Conservation (phyloP, 257 asterid genomes). For the Solanum dulcamara region DNA sequence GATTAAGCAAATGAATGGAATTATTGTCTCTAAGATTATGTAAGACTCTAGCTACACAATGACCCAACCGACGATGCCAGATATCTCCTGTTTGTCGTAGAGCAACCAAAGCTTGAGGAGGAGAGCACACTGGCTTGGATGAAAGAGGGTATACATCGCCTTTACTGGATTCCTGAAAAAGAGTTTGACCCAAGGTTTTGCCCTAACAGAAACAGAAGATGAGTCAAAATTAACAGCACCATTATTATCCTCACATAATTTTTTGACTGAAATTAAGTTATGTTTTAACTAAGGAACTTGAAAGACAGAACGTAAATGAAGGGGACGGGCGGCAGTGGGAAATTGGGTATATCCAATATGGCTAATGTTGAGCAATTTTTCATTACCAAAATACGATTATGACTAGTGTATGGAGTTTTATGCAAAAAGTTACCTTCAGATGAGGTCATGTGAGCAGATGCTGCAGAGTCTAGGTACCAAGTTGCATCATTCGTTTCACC, state of each 20-base stretch:
- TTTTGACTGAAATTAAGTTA: too few relatives aligned
- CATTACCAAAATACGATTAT: not conserved
- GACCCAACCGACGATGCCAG: not conserved
- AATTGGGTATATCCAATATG: not conserved
- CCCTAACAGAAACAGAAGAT: not conserved
- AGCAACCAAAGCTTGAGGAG: not conserved
- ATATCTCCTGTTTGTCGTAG: not conserved
- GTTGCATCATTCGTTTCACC: not conserved
- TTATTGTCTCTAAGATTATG: too few relatives aligned
- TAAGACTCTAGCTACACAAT: too few relatives aligned
- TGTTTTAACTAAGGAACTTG: not conserved
- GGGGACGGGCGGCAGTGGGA: too few relatives aligned
- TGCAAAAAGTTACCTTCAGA: not conserved
- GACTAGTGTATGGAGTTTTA: not conserved
- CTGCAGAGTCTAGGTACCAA: not conserved
- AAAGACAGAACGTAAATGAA: not conserved
- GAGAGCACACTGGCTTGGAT: not conserved
- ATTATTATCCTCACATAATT: not conserved
- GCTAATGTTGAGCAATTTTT: not conserved
- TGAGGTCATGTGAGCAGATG: not conserved
- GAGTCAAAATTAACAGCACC: not conserved
- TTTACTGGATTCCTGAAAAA: not conserved
- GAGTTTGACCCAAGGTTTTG: not conserved
- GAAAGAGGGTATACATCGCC: not conserved
- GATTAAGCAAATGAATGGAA: too few relatives aligned